phyloP scores from a whole-genome alignment of 805 yeast species.

The Metschnikowia baotianmanensis region DNA sequence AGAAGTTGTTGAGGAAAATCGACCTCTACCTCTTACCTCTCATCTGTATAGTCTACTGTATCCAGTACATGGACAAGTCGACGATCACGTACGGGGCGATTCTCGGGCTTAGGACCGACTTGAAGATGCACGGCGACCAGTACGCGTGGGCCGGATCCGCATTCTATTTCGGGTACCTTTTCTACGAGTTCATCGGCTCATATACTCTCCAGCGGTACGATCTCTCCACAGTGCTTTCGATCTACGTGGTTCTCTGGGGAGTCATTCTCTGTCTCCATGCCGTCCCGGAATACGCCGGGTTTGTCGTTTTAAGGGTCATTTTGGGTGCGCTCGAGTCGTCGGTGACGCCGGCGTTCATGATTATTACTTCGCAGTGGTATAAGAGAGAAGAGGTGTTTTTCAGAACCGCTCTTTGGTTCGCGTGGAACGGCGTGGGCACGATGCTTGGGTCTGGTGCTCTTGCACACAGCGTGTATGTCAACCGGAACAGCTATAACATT shows the following conservation, averaged over 20 bases:
- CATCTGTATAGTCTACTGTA: conserved; percentile 46
- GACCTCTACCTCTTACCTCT: conserved; percentile 52
- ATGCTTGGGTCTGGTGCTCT: conserved; percentile 36
- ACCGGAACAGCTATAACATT: conserved; percentile 39
- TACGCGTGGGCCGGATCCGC: conserved; percentile 28
- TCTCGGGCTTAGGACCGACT: conserved; percentile 46
- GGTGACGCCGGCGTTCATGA: conserved; percentile 16
- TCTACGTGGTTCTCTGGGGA: conserved; percentile 14
- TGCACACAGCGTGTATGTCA: conserved; percentile 50
- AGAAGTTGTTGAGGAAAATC: conserved; percentile 24
- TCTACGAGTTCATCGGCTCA: conserved; percentile 11
- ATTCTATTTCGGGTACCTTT: conserved; percentile 18
- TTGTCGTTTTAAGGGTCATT: conserved; percentile 12
- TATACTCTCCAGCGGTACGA: conserved; percentile 11
- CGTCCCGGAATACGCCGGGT: conserved; percentile 11
- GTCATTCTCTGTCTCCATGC: conserved; percentile 12
- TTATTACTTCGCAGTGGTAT: conserved; percentile 59
- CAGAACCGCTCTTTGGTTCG: conserved; percentile 34
- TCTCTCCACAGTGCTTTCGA: conserved; percentile 2
- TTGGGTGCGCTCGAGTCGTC: conserved; percentile 13
- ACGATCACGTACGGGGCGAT: conserved; percentile 52
- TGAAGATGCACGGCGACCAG: conserved; percentile 26
- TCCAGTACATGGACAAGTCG: conserved; percentile 61
- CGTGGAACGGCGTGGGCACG: conserved; percentile 32
- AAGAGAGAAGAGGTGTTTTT: conserved; percentile 36